phyloP scores from a whole-genome alignment of 495 filamentous ascomycete genomes.

The Rhypophila decipiens region DNA sequence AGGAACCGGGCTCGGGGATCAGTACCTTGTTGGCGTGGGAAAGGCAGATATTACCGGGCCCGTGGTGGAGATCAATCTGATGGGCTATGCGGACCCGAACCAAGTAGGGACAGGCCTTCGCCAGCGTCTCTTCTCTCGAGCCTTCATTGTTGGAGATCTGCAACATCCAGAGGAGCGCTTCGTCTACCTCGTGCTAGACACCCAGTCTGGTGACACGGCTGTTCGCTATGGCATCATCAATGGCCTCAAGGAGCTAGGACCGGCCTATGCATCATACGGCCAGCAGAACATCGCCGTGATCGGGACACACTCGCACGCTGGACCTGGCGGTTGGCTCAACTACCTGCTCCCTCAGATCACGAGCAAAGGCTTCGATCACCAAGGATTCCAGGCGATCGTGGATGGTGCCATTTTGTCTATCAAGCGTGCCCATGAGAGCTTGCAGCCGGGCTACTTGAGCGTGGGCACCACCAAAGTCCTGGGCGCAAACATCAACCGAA shows the following conservation, averaged over 20 bases:
- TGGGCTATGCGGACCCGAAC: slow-evolving; percentile 85
- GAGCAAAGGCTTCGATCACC: slow-evolving; percentile 78
- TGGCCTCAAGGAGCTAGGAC: slow-evolving; percentile 58
- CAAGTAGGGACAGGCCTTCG: slow-evolving; percentile 84
- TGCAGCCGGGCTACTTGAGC: slow-evolving; percentile 64
- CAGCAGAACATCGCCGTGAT: slow-evolving; percentile 85
- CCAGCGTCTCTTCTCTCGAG: slow-evolving; percentile 82
- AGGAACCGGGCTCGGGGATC: slow-evolving; percentile 24
- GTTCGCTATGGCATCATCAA: slow-evolving; percentile 78
- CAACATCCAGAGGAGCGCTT: slow-evolving; percentile 64
- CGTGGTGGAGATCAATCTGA: slow-evolving; percentile 85
- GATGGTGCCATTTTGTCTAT: slow-evolving; percentile 81
- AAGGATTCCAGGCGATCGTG: slow-evolving; percentile 86
- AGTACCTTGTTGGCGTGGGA: slow-evolving; percentile 82
- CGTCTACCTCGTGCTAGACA: slow-evolving; percentile 84
- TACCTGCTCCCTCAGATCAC: slow-evolving; percentile 94
- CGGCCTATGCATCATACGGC: slow-evolving; percentile 66
- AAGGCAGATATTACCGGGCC: slow-evolving; percentile 96
- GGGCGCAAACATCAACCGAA: slow-evolving; percentile 87
- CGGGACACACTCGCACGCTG: slow-evolving; percentile 90
- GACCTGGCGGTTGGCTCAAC: slow-evolving; percentile 91
- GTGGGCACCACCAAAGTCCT: slow-evolving; percentile 66
- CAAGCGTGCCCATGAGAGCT: slow-evolving; percentile 67
- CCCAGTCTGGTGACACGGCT: slow-evolving; percentile 85
- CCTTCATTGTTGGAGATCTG: slow-evolving; percentile 78